Conservation (phyloP, 1,139 yeast species). For the Suhomyces chickasaworum region DNA sequence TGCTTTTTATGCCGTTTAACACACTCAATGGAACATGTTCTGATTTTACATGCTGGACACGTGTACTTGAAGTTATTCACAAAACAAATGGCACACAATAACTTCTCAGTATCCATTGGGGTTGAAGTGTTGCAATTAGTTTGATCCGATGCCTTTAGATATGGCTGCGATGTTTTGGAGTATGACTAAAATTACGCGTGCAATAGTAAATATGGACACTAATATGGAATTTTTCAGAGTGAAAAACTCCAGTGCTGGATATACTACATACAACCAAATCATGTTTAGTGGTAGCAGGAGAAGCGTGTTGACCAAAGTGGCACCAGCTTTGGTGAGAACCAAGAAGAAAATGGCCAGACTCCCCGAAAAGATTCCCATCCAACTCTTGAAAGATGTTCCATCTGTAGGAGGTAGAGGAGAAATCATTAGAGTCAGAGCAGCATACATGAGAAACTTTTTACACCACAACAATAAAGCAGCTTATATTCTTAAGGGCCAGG, state of each 20-base stretch:
- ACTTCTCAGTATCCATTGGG: constrained; percentile 14
- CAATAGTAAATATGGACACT: constrained; percentile 7
- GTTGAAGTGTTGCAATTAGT: background rate
- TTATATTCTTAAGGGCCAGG: constrained; percentile 55
- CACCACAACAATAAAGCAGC: constrained; percentile 74
- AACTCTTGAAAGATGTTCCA: constrained; percentile 66
- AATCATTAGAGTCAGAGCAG: constrained; percentile 74
- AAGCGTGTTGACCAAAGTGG: constrained; percentile 12
- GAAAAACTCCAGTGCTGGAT: background rate
- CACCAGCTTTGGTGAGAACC: constrained; percentile 17
- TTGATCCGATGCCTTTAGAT: background rate
- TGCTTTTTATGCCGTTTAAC: constrained; percentile 68
- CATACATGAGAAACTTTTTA: constrained; percentile 78
- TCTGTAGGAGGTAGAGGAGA: constrained; percentile 69
- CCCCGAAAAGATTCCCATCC: constrained; percentile 59
- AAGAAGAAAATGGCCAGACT: constrained; percentile 17
- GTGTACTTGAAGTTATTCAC: constrained; percentile 56
- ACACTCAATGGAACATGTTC: constrained; percentile 73
- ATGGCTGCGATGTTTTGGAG: constrained; percentile 11
- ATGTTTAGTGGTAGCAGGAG: constrained; percentile 10
- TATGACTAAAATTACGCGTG: constrained; percentile 4
- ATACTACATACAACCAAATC: background rate
- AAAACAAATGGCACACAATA: constrained; percentile 55
- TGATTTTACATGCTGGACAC: constrained; percentile 78
- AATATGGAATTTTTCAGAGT: constrained; percentile 10